Percentiles rank a stretch among this genome's conserved stretches.
Conservation (phyloP, 176 grass and related monocot genomes). For the Aegilops tauschii region DNA sequence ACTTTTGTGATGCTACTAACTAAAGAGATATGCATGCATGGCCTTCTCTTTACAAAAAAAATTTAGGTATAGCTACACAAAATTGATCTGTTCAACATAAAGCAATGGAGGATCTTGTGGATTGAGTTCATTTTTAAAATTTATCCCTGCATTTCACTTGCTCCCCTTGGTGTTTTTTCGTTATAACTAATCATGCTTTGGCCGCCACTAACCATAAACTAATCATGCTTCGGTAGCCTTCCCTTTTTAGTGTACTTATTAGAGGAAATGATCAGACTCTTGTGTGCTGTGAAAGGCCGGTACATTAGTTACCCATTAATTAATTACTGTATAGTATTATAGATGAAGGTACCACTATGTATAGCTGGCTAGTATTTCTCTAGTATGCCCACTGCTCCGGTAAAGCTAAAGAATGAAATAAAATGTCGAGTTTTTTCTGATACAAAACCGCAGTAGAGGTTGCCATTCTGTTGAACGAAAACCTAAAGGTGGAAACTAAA, state of each 20-base stretch:
- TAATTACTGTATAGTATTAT: neutral
- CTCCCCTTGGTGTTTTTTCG: slow-evolving; percentile 36
- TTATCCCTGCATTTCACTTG: slow-evolving; percentile 46
- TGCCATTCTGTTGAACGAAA: neutral
- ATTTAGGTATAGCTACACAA: slow-evolving; percentile 23
- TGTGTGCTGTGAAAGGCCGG: slow-evolving; percentile 36
- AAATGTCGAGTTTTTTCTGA: neutral
- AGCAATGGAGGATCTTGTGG: slow-evolving; percentile 32
- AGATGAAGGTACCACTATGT: neutral
- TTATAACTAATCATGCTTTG: slow-evolving; percentile 55
- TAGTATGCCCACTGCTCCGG: neutral
- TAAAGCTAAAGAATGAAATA: neutral
- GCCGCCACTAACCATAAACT: slow-evolving; percentile 44
- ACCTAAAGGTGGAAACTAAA: neutral
- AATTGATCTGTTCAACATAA: neutral
- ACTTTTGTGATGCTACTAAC: neutral
- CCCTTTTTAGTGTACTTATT: slow-evolving; percentile 18
- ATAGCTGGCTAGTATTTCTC: slow-evolving; percentile 3
- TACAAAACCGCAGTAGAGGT: neutral
- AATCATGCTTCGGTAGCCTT: slow-evolving; percentile 36
- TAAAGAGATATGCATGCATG: neutral
- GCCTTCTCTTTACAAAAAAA: slow-evolving; percentile 20
- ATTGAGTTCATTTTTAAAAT: slow-evolving; percentile 27
- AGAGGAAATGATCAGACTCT: slow-evolving; percentile 34
- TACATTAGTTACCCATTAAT: neutral